Evolutionary conservation across 2,329 filamentous ascomycete genomes (phyloP).

Genomic region (Calonectria hongkongensis): DNA sequence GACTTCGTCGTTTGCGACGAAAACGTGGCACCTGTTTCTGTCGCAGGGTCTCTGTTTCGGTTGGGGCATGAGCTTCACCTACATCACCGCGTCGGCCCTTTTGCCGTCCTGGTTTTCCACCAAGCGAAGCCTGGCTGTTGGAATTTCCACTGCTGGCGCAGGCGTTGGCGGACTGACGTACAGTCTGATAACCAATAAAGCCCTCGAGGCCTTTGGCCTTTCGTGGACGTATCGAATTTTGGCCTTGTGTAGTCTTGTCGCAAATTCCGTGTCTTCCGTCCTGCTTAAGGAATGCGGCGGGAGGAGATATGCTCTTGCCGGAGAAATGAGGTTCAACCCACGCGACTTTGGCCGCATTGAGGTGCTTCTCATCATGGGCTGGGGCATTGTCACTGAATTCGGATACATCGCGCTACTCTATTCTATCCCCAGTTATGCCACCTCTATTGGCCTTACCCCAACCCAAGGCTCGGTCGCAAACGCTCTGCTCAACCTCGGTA

Average conservation of each 20-base stretch:
- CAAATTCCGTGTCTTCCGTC: constrained; percentile 9
- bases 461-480: constrained; percentile 35
- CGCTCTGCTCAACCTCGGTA: constrained; percentile 34
- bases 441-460: constrained; percentile 26
- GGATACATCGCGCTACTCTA: constrained; percentile 35
- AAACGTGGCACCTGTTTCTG: constrained; percentile 83
- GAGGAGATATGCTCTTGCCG: neutral
- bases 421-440: constrained; percentile 36
- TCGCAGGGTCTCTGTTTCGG: constrained; percentile 84
- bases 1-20: constrained; percentile 77
- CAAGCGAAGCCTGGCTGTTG: constrained; percentile 26
- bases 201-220: constrained; percentile 25
- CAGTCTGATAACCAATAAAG: constrained; percentile 25
- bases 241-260: constrained; percentile 24
- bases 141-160: constrained; percentile 29
- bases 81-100: constrained; percentile 78
- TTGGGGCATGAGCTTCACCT: constrained; percentile 81
- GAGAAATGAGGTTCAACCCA: constrained; percentile 3
- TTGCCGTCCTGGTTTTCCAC: constrained; percentile 81
- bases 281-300: constrained; percentile 24
- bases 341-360: constrained; percentile 28
- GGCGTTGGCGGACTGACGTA: constrained; percentile 34
- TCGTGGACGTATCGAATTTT: constrained; percentile 38
- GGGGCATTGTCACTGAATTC: constrained; percentile 29
- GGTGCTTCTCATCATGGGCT: constrained; percentile 34